A percentile compares a stretch with the other conserved stretches of the same genome.
Evolutionary conservation across 345 rosid species (phyloP).

Genomic region (Sonneratia caseolaris): DNA sequence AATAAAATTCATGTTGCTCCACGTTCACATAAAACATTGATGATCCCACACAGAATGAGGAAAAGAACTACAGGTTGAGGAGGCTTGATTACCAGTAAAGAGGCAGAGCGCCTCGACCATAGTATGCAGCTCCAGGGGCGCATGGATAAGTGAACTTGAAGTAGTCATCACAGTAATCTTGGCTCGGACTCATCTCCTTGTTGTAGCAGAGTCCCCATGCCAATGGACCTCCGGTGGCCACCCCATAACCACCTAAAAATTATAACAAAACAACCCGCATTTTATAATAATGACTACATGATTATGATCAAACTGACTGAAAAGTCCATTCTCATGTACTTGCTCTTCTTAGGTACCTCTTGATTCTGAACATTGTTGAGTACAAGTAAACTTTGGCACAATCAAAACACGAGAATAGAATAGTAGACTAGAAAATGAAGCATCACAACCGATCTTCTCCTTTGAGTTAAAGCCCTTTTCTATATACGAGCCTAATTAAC

Average conservation of each 20-base stretch:
- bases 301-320: neutral
- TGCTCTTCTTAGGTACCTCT: neutral
- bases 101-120: constrained; percentile 84
- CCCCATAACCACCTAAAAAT: constrained; percentile 76
- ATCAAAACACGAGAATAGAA: neutral
- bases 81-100: constrained; percentile 47
- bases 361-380: neutral
- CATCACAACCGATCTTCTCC: too few species aligned
- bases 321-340: neutral
- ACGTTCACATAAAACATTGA: neutral
- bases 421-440: neutral
- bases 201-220: constrained; percentile 91
- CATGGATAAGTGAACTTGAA: constrained; percentile 65
- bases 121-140: constrained; percentile 65
- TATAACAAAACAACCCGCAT: neutral
- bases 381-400: neutral
- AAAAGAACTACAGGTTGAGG: neutral
- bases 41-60: neutral
- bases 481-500: too few species aligned
- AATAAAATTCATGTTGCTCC: neutral
- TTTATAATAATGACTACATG: neutral
- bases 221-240: constrained; percentile 83
- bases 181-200: constrained; percentile 82
- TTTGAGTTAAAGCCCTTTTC: too few species aligned
- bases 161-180: constrained; percentile 61